A percentile compares a stretch with the other conserved stretches of the same genome.
These are phyloP conservation scores for Cercospora sp. DNA, from an alignment of 2,329 filamentous ascomycete genomes.

Conservation along the genomic window DNA sequence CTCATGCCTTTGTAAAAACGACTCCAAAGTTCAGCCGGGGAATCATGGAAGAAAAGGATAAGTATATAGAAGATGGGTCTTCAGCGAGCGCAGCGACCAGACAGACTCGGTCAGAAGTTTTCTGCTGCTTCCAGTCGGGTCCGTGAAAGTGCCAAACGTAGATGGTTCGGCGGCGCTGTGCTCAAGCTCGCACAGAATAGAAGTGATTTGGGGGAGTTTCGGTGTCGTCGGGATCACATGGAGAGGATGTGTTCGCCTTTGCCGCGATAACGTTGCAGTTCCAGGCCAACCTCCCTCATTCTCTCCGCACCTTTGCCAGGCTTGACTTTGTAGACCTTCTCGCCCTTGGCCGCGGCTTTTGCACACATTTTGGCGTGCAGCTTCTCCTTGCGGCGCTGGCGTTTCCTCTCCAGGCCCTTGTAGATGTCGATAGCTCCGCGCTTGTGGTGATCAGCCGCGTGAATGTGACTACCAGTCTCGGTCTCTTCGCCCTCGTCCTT, in stretches of 20 bases:
- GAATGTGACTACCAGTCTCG: slow-evolving; percentile 30
- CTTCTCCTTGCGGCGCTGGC: slow-evolving; percentile 89
- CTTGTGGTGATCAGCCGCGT: slow-evolving; percentile 61
- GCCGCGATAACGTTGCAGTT: slow-evolving; percentile 77
- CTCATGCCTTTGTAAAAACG: background rate
- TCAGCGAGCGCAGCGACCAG: slow-evolving; percentile 28
- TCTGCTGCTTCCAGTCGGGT: slow-evolving; percentile 6
- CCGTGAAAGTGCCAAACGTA: slow-evolving; percentile 18
- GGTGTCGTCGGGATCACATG: slow-evolving; percentile 32
- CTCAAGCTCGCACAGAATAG: slow-evolving; percentile 24
- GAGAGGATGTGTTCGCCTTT: slow-evolving; percentile 56
- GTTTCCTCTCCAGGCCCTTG: slow-evolving; percentile 92
- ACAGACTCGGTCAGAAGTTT: slow-evolving; percentile 15
- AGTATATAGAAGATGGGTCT: background rate
- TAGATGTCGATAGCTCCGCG: slow-evolving; percentile 97
- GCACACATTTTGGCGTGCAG: slow-evolving; percentile 86
- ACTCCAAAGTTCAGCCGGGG: background rate
- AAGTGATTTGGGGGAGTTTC: background rate
- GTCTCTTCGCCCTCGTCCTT: slow-evolving; percentile 42
- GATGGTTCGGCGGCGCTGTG: slow-evolving; percentile 31
- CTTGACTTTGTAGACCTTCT: slow-evolving; percentile 66
- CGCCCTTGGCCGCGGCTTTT: slow-evolving; percentile 64
- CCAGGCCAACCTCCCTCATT: slow-evolving; percentile 87
- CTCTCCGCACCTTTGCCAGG: slow-evolving; percentile 87
- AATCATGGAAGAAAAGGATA: background rate